Conservation (phyloP, 2,329 filamentous ascomycete species). For the Chalara sp. region DNA sequence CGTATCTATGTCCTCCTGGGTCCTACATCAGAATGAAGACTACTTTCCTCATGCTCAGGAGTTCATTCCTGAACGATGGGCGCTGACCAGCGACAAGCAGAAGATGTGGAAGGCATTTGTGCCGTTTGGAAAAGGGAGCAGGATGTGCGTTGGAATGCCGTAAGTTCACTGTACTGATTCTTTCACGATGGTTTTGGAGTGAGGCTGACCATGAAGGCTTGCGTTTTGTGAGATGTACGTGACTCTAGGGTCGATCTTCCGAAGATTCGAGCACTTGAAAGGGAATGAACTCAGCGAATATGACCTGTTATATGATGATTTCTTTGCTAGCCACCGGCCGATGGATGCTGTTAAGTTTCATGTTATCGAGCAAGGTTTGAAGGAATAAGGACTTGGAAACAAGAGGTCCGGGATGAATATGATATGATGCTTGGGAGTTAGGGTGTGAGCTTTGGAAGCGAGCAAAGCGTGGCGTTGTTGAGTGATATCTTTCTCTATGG, state of each 20-base stretch:
- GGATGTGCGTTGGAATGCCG: background rate
- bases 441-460: background rate
- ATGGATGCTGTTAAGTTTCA: constrained; percentile 2
- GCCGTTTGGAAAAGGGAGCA: background rate
- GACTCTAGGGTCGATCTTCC: constrained; percentile 6
- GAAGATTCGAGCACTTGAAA: constrained; percentile 9
- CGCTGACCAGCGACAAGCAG: background rate
- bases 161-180: background rate
- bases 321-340: constrained; percentile 5
- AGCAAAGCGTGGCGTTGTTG: background rate
- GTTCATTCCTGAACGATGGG: constrained; percentile 32
- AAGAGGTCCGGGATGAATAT: background rate
- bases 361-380: background rate
- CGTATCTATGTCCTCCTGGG: constrained; percentile 25
- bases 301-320: constrained; percentile 7
- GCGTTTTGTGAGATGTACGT: constrained; percentile 11
- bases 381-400: background rate
- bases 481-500: background rate
- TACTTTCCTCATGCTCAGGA: constrained; percentile 27
- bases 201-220: constrained; percentile 4
- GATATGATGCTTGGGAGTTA: background rate
- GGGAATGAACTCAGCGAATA: constrained; percentile 1
- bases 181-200: background rate
- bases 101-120: background rate
- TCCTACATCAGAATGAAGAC: constrained; percentile 25